Conservation (phyloP, 2,329 filamentous ascomycete species). For the Sporothrix luriei region DNA sequence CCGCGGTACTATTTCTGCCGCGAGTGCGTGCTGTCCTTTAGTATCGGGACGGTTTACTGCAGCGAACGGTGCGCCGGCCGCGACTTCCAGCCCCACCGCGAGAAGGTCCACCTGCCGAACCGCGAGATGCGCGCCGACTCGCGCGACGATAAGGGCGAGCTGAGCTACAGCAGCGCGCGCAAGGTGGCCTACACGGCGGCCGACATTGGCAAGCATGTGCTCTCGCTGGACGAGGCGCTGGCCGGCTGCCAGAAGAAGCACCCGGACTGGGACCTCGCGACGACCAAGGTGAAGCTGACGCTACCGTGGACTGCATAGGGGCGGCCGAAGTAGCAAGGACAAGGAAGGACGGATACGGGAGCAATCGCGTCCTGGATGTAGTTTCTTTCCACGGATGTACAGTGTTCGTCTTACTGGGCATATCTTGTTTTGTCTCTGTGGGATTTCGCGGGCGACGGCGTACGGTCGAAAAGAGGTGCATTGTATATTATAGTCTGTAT, state of each 20-base stretch:
- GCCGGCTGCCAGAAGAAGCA: conserved; percentile 35
- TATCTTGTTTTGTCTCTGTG: no score
- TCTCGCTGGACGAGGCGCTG: conserved; percentile 33
- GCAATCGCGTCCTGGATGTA: no score
- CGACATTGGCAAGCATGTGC: conserved; percentile 36
- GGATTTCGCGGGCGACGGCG: no score
- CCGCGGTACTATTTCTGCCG: conserved; percentile 40
- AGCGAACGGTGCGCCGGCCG: conserved; percentile 40
- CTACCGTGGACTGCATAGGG: conserved; percentile 23
- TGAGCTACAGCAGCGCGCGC: conserved; percentile 29
- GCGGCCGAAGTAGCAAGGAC: neutral
- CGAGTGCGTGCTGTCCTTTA: conserved; percentile 42
- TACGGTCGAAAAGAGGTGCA: no score
- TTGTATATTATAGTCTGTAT: no score
- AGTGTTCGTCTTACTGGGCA: no score
- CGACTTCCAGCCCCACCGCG: conserved; percentile 43
- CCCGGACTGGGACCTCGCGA: conserved; percentile 35
- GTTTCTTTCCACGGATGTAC: no score
- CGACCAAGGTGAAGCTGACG: conserved; percentile 30
- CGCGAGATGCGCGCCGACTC: conserved; percentile 35
- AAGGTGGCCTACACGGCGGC: conserved; percentile 33
- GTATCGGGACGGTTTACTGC: conserved; percentile 42
- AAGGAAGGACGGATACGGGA: no score
- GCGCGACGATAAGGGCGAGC: conserved; percentile 34
- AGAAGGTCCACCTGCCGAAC: conserved; percentile 41